These are phyloP conservation scores for Rhodomyrtus tomentosa DNA, from an alignment of 345 rosid genomes.

Conservation along the genomic window DNA sequence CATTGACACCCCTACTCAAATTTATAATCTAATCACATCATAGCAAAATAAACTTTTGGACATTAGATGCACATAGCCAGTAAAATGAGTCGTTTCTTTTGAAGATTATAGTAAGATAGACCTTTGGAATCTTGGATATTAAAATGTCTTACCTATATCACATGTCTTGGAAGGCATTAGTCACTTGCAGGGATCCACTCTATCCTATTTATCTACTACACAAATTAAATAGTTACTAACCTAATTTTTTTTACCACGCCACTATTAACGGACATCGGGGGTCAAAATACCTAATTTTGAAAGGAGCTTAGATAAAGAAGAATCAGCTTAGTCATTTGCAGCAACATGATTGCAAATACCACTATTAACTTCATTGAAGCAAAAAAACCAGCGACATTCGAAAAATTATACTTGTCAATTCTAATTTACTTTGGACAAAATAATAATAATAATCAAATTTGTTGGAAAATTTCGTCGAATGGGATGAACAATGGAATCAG, in stretches of 20 bases:
- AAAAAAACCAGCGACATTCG: too few species aligned
- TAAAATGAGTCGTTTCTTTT: neutral
- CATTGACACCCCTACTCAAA: too few species aligned
- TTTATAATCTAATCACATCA: neutral
- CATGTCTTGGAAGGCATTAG: rapidly evolving
- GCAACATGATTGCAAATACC: neutral
- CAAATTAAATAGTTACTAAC: neutral
- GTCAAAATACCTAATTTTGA: neutral
- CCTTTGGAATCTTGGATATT: neutral
- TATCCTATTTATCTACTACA: neutral
- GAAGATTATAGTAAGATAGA: too few species aligned
- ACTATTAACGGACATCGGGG: neutral
- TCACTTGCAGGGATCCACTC: neutral
- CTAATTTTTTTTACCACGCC: neutral
- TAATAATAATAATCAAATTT: too few species aligned
- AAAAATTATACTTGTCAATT: too few species aligned
- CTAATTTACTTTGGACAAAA: too few species aligned
- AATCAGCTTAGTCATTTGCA: neutral
- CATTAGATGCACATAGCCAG: neutral
- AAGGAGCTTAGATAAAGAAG: neutral
- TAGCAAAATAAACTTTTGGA: neutral
- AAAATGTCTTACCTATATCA: neutral
- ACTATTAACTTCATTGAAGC: neutral
- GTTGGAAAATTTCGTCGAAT: too few species aligned
- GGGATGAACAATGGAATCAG: too few species aligned